Base-by-base conservation (phyloP, 2,329 filamentous ascomycete genomes). In the Aspergillus vadensis region DNA sequence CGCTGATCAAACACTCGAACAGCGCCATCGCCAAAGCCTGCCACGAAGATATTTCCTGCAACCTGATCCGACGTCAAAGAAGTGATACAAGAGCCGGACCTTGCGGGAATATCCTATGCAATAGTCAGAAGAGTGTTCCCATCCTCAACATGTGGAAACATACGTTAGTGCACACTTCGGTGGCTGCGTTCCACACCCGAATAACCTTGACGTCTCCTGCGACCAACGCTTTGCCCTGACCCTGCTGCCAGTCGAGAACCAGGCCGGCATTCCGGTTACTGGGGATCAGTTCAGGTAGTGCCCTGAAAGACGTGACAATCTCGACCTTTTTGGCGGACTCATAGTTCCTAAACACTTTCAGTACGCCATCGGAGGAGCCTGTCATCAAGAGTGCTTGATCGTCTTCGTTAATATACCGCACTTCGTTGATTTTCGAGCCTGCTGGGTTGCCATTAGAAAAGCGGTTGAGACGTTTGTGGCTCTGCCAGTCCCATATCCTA, bases 231-330 rank as follows among this genome's bases (percentile, higher is more conserved):
- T 92, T 91, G 7, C 95, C 95, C 67, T 92, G 91, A n/a, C 96
- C 93, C 78, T 99, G 95, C 75, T 98, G 94, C 95, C 95, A 99
- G 75, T 99, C 94, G 73, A 98, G 96, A 25, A 98, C 94, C 78
- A 99, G 89, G 21, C 95, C 95, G 1, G 93, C 93, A 74, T 97
- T 96, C 71, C 93, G 90, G 70, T 94, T 97, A 75, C 91, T 96
- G 4, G 93, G 92, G 5, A 98, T 90, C 73, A 98, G 90, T 77
- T 99, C 92, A 12, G 92, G 96, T 61, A 99, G 79, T 4, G 95
- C 95, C 50, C 95, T 88, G 87, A 96, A 98, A 17, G 92, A 86
- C 0, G 94, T 92, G 3, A 96, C 92, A 30, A 99, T 85, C 77
- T 96, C 91, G 27, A 95, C 88, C 55, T 88, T 84, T 64, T 84